Percentiles rank a stretch among this genome's conserved stretches.
Conservation (phyloP, 1,139 yeast genomes). For the Geotrichum reessii region DNA sequence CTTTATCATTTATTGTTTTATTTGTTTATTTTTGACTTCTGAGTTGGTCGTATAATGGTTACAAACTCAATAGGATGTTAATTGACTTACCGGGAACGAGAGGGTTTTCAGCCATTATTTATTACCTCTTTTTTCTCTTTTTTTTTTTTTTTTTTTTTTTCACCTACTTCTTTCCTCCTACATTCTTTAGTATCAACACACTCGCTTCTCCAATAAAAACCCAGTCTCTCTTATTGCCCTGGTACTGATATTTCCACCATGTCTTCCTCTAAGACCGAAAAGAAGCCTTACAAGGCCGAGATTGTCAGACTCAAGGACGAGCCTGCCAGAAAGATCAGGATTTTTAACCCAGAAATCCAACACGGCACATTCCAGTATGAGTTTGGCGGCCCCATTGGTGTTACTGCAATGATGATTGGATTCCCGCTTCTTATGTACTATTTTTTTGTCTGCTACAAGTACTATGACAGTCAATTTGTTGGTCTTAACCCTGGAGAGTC, state of each 20-base stretch:
- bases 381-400: conserved; percentile 94
- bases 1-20: not conserved
- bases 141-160: not conserved
- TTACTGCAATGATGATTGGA: conserved; percentile 84
- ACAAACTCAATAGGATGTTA: not conserved
- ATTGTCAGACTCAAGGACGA: conserved; percentile 8
- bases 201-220: not conserved
- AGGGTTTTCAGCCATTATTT: not conserved
- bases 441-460: conserved; percentile 88
- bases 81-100: too few relatives aligned
- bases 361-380: conserved; percentile 46
- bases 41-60: not conserved
- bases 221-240: not conserved
- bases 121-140: not conserved
- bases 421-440: conserved; percentile 94
- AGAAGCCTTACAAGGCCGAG: conserved; percentile 5
- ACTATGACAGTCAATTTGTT: conserved; percentile 69
- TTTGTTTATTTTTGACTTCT: too few relatives aligned
- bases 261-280: not conserved
- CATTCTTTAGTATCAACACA: not conserved
- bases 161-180: not conserved
- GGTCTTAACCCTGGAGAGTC: conserved; percentile 59
- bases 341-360: conserved; percentile 16
- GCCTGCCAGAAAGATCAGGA: conserved; percentile 4
- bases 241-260: not conserved